Percentiles rank a stretch among this genome's conserved stretches.
Conservation (phyloP, 805 yeast genomes). For the Candida vaughaniae region DNA sequence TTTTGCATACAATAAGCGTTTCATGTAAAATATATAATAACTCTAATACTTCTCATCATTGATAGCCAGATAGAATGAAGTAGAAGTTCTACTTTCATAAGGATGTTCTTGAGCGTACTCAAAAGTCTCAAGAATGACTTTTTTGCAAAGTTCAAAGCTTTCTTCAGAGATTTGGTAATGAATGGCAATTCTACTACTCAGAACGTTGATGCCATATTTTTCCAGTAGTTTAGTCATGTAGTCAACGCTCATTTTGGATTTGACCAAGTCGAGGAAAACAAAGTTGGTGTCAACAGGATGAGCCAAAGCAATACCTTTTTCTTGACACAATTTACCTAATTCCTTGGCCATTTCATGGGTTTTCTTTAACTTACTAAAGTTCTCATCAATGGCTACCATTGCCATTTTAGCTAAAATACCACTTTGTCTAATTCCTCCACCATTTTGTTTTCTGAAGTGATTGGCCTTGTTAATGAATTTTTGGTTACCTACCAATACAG, state of each 20-base stretch:
- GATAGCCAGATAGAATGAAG: slow-evolving; percentile 2
- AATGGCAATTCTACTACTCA: slow-evolving; percentile 78
- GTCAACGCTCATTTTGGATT: slow-evolving; percentile 55
- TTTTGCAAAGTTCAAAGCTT: slow-evolving; percentile 23
- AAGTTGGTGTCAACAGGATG: slow-evolving; percentile 84
- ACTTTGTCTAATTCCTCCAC: slow-evolving; percentile 90
- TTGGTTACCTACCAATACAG: slow-evolving; percentile 70
- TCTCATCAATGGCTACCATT: slow-evolving; percentile 68
- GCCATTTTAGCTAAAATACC: slow-evolving; percentile 86
- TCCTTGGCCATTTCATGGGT: slow-evolving; percentile 55
- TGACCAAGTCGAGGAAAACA: slow-evolving; percentile 65
- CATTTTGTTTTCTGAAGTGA: slow-evolving; percentile 87
- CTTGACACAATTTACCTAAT: slow-evolving; percentile 52
- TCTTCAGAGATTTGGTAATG: slow-evolving; percentile 50
- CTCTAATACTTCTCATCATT: background rate
- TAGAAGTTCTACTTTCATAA: slow-evolving; percentile 14
- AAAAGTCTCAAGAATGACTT: slow-evolving; percentile 55
- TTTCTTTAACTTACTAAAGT: slow-evolving; percentile 53
- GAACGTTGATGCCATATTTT: slow-evolving; percentile 59
- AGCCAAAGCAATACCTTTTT: slow-evolving; percentile 56
- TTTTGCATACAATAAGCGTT: no score
- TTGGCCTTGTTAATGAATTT: slow-evolving; percentile 65
- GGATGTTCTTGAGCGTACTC: slow-evolving; percentile 56
- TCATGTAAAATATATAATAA: background rate
- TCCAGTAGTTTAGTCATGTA: slow-evolving; percentile 53